These are phyloP conservation scores for Tulasnella sp. DNA, from an alignment of 768 basidiomycete species.

Conservation along the genomic window DNA sequence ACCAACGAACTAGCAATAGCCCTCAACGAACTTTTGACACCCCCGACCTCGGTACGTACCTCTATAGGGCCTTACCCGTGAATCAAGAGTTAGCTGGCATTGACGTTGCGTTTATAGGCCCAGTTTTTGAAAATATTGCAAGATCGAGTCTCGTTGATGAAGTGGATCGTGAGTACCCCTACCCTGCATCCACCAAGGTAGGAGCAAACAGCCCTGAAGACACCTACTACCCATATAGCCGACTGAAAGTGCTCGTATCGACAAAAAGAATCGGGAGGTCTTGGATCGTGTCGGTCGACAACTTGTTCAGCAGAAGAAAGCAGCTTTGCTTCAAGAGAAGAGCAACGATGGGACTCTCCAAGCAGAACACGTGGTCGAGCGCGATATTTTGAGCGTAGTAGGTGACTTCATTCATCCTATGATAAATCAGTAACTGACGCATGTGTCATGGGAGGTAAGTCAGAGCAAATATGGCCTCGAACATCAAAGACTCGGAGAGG, in stretches of 20 bases:
- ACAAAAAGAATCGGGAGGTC: not conserved
- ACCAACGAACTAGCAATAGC: constrained; percentile 28
- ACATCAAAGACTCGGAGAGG: constrained; percentile 43
- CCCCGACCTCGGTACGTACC: not conserved
- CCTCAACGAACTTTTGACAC: constrained; percentile 23
- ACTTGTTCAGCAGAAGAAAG: not conserved
- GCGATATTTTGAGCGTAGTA: constrained; percentile 1
- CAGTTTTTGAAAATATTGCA: not conserved
- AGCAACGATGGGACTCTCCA: not conserved
- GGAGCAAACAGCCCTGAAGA: too few species aligned
- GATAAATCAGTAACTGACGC: not conserved
- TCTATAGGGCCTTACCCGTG: too few species aligned
- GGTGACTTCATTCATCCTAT: not conserved
- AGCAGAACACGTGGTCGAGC: not conserved
- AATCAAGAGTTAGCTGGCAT: not conserved
- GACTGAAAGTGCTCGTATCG: not conserved
- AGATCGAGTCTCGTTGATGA: not conserved
- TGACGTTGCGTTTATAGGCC: not conserved
- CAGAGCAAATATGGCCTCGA: constrained; percentile 52
- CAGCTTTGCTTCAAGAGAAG: not conserved
- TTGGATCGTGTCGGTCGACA: not conserved
- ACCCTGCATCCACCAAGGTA: not conserved
- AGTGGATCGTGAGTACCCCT: not conserved
- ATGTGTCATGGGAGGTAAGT: constrained; percentile 21
- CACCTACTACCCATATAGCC: not conserved